Base-by-base conservation (phyloP, 2,329 filamentous ascomycete genomes). In the Ascochyta lentis region DNA sequence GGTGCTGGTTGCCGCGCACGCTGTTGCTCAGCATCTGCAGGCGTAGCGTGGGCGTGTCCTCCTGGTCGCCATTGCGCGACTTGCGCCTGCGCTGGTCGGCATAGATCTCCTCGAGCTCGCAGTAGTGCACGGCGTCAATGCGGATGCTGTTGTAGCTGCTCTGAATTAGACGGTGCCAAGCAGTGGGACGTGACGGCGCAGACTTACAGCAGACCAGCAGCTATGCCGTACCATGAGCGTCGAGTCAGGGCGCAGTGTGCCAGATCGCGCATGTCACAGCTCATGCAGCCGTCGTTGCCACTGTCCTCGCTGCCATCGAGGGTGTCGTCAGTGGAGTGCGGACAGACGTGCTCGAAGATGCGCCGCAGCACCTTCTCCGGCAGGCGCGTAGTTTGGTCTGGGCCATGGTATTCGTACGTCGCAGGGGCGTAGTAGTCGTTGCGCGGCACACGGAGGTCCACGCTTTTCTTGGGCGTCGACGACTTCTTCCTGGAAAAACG, bases 81-180 rank as follows among this genome's bases (percentile, higher is more conserved):
- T 74, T 76, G 54, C 72, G 74, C 40, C 64, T 60, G 60, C 93
- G 89, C 74, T 85, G 87, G 66, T 94, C 91, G 49, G 90, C 86
- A 33, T 96, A 85, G 65, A 89, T 81, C 56, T 90, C 88, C 76
- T 98, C 94, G 67, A 90, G 89, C 61, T 90, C 87, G 80, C 94
- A 98, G 78, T 96, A 97, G 77, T 98, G 94, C 29, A 97, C 93
- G 16, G 90, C 86, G 73, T 98, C 94, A 73, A 98, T 95, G 56
- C 93, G 90, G 63, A 98, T 88, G 79, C 92, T 93, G 68, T 89
- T 88, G 75, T 96, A 96, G 64, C 91, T 96, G 58, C 50, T 16
- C 44, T 33, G 33, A 51, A 56, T 65, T 50, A 60, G 59, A 34
- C 27, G 42, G 35, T 31, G 4, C 52, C 31, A 24, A 2, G 19